phyloP scores from a whole-genome alignment of 306 rosid genomes.

The Purshia tridentata region DNA sequence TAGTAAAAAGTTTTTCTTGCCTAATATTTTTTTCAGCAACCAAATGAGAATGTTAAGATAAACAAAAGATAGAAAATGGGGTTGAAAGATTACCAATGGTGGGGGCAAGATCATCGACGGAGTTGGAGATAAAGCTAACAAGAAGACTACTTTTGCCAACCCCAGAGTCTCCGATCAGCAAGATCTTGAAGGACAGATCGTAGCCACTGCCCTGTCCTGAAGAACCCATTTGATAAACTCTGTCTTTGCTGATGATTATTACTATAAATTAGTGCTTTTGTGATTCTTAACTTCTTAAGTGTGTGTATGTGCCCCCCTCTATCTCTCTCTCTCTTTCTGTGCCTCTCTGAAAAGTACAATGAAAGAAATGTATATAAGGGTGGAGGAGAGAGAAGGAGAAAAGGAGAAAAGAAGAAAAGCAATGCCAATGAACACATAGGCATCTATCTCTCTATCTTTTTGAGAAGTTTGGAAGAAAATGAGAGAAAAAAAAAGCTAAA shows the following conservation, averaged over 20 bases:
- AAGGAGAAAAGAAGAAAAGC: conserved; percentile 4
- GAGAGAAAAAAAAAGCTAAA: conserved; percentile 39
- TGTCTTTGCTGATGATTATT: conserved; percentile 21
- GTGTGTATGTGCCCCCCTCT: conserved; percentile 6
- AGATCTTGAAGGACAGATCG: conserved; percentile 94
- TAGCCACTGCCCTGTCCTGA: conserved; percentile 71
- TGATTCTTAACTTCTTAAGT: background rate
- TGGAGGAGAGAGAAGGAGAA: conserved; percentile 13
- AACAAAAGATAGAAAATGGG: background rate
- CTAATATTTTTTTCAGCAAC: conserved; percentile 1
- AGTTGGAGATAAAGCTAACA: conserved; percentile 75
- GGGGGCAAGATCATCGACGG: conserved; percentile 62
- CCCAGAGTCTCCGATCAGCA: conserved; percentile 92
- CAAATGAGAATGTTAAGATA: conserved; percentile 1
- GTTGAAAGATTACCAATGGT: conserved; percentile 61
- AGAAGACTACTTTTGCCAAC: conserved; percentile 97
- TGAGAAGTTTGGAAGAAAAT: conserved; percentile 25
- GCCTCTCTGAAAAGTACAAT: conserved; percentile 29
- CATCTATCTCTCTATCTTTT: conserved; percentile 27
- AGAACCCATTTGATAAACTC: conserved; percentile 55
- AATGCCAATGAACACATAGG: background rate
- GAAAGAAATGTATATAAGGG: conserved; percentile 31
- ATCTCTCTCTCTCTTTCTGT: conserved; percentile 13
- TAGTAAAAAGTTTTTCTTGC: conserved; percentile 5
- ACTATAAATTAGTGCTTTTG: conserved; percentile 22